Percentiles rank a stretch among this genome's conserved stretches.
phyloP scores from a whole-genome alignment of 2,329 filamentous ascomycete genomes.

The Colletotrichum sp. region DNA sequence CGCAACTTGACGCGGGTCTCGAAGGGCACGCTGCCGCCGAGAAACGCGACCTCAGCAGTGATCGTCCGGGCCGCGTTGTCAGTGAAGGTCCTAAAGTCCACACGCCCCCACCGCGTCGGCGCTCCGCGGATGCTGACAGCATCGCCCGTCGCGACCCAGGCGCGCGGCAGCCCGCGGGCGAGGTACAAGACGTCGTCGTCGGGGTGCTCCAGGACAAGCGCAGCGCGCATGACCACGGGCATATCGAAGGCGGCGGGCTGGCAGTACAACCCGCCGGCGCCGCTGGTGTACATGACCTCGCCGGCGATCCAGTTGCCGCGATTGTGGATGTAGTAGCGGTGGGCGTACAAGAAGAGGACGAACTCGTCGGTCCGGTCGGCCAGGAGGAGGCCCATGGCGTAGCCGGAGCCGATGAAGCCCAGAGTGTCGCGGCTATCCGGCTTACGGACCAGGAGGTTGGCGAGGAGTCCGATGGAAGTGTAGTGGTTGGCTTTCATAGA shows the following conservation, averaged over 20 bases:
- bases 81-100: neutral
- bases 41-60: neutral
- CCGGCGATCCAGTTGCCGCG: neutral
- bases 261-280: neutral
- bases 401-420: neutral
- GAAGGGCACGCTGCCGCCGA: fast-evolving
- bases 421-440: no score
- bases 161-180: neutral
- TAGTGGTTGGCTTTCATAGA: neutral
- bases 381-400: neutral
- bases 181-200: neutral
- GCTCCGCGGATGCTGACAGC: neutral
- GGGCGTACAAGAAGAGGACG: neutral
- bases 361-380: neutral
- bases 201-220: neutral
- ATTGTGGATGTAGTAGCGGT: neutral
- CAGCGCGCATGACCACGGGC: neutral
- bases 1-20: neutral
- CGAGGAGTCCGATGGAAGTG: fast-evolving
- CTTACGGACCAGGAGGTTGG: no score
- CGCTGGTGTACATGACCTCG: neutral
- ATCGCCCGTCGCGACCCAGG: neutral
- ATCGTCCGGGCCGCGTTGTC: fast-evolving
- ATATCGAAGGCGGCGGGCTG: neutral
- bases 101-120: neutral